A percentile compares a stretch with the other conserved stretches of the same genome.
phyloP scores from a whole-genome alignment of 371 early-diverging fungal genomes.

The Mucor piriformis region DNA sequence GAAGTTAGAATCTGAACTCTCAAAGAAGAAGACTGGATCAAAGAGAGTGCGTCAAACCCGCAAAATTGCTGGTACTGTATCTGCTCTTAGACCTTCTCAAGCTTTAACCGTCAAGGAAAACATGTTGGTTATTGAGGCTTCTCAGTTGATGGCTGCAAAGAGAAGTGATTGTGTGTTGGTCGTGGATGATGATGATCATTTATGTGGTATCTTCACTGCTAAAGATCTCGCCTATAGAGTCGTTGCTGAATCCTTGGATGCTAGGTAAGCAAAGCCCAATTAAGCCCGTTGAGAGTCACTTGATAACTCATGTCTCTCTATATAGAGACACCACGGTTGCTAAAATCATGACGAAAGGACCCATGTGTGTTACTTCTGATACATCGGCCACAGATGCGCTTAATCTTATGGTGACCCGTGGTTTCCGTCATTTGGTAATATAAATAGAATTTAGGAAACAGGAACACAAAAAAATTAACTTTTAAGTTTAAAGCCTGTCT shows the following conservation, averaged over 20 bases:
- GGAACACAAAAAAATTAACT: not conserved
- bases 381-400: conserved; percentile 89
- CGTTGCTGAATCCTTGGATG: conserved; percentile 38
- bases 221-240: conserved; percentile 49
- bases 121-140: conserved; percentile 89
- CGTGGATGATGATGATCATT: conserved; percentile 86
- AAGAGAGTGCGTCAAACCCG: conserved; percentile 43
- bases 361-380: conserved; percentile 85
- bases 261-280: conserved; percentile 37
- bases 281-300: too few species aligned
- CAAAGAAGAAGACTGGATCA: conserved; percentile 54
- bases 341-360: conserved; percentile 90
- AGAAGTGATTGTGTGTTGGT: conserved; percentile 92
- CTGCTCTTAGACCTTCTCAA: conserved; percentile 85
- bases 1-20: conserved; percentile 75
- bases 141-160: conserved; percentile 97
- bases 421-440: conserved; percentile 90
- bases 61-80: conserved; percentile 83
- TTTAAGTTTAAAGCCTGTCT: conserved; percentile 89
- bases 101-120: conserved; percentile 92
- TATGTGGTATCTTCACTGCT: conserved; percentile 92
- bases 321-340: conserved; percentile 65
- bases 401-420: conserved; percentile 90
- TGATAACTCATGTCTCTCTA: too few species aligned
- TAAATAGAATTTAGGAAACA: conserved; percentile 1